A percentile compares a stretch with the other conserved stretches of the same genome.
Evolutionary conservation across 2,329 filamentous ascomycete species (phyloP).

Genomic region (Bipolaris gigantea): DNA sequence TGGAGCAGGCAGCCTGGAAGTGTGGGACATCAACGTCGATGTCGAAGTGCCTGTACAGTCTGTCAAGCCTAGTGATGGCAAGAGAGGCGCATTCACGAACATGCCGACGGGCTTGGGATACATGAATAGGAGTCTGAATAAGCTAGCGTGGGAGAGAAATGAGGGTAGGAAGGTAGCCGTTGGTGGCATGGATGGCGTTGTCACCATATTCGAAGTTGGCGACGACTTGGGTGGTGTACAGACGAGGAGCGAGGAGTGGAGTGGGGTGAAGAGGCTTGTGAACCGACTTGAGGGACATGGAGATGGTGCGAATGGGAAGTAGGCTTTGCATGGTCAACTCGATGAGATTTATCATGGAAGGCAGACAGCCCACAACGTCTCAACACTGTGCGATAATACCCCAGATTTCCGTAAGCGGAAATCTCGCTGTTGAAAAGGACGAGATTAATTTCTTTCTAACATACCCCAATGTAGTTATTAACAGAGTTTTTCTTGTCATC

Average conservation of each 20-base stretch:
- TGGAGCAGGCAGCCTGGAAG: constrained; percentile 84
- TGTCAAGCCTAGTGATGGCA: constrained; percentile 66
- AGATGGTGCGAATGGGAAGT: constrained; percentile 31
- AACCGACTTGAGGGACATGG: constrained; percentile 64
- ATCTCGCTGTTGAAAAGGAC: not conserved
- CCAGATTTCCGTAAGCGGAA: not conserved
- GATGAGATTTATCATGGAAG: not conserved
- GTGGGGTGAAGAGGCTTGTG: constrained; percentile 86
- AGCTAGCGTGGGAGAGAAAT: constrained; percentile 87
- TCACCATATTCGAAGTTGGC: constrained; percentile 93
- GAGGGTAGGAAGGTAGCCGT: constrained; percentile 87
- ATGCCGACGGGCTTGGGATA: constrained; percentile 56
- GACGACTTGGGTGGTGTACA: constrained; percentile 82
- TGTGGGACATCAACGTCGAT: constrained; percentile 93
- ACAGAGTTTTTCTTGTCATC: not conserved
- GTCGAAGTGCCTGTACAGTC: constrained; percentile 88
- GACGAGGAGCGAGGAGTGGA: constrained; percentile 87
- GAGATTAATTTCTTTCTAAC: not conserved
- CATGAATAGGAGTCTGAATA: constrained; percentile 86
- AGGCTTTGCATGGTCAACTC: not conserved
- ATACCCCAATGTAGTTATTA: not conserved
- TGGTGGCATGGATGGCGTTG: constrained; percentile 85
- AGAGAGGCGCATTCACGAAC: constrained; percentile 36
- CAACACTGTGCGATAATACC: not conserved
- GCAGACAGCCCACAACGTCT: not conserved